phyloP scores from a whole-genome alignment of 352 stramenopile genomes.

The Phytophthora brassicae region DNA sequence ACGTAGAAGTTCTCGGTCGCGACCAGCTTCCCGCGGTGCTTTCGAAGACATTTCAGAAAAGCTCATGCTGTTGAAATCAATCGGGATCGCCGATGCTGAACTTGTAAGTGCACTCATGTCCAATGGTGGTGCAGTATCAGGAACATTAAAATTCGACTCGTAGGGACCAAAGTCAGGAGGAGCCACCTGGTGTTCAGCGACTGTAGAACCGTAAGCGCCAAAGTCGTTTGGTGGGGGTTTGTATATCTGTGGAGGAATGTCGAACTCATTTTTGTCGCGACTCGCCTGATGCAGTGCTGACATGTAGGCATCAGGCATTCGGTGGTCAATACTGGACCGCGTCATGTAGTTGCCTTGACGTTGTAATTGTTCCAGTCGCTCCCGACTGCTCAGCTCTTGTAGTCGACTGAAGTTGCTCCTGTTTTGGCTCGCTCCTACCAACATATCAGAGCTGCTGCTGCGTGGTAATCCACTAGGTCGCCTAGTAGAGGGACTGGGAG shows the following conservation, averaged over 20 bases:
- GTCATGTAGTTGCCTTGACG: constrained; percentile 28
- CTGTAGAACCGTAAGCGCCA: constrained; percentile 22
- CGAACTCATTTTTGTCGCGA: constrained; percentile 35
- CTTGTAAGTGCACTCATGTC: constrained; percentile 37
- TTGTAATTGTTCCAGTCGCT: constrained; percentile 32
- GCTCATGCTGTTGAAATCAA: constrained; percentile 23
- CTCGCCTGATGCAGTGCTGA: constrained; percentile 34
- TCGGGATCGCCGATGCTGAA: constrained; percentile 24
- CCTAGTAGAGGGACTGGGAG: constrained; percentile 10
- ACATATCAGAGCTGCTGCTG: constrained; percentile 33
- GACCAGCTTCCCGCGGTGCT: constrained; percentile 11
- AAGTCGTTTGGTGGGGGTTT: constrained; percentile 31
- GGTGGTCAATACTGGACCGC: constrained; percentile 25
- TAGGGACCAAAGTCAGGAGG: constrained; percentile 30
- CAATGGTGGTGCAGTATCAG: constrained; percentile 21
- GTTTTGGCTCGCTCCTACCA: constrained; percentile 15
- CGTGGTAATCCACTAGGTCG: constrained; percentile 18
- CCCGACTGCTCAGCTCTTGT: constrained; percentile 36
- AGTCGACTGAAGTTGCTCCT: constrained; percentile 39
- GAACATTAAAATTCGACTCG: constrained; percentile 21
- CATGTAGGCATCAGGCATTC: constrained; percentile 40
- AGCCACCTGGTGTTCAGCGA: constrained; percentile 16
- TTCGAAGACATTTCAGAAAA: constrained; percentile 1
- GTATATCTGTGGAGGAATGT: constrained; percentile 27
- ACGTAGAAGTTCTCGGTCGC: constrained; percentile 16